These are phyloP conservation scores for Pulveroboletus sp. DNA, from an alignment of 768 basidiomycete genomes.

Conservation along the genomic window DNA sequence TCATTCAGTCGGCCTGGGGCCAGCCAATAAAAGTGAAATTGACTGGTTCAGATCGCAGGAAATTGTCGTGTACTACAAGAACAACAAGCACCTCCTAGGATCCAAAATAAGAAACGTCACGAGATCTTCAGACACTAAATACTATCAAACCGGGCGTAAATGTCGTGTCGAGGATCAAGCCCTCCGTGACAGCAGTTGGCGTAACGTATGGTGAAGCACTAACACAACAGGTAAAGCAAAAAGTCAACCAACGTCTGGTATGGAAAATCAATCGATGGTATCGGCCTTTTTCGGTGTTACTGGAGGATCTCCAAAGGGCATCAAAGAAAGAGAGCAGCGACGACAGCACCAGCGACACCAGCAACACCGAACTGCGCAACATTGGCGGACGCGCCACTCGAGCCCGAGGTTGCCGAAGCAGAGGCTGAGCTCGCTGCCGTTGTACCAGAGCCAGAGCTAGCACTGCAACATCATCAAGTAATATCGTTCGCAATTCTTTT, in stretches of 20 bases:
- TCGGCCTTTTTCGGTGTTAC: slow-evolving; percentile 9
- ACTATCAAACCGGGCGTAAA: slow-evolving; percentile 1
- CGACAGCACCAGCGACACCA: slow-evolving; percentile 33
- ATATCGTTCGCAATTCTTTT: not conserved
- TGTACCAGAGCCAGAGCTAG: slow-evolving; percentile 2
- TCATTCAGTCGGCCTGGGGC: not conserved
- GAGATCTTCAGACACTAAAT: slow-evolving; percentile 2
- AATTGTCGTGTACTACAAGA: slow-evolving; percentile 13
- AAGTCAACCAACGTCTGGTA: slow-evolving; percentile 10
- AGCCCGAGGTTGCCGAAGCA: slow-evolving; percentile 25
- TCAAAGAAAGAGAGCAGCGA: slow-evolving; percentile 39
- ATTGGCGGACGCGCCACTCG: slow-evolving; percentile 38
- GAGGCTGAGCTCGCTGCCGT: slow-evolving; percentile 1
- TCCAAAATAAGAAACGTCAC: slow-evolving; percentile 5
- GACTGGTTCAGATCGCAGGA: slow-evolving; percentile 1
- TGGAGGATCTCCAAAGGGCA: not conserved
- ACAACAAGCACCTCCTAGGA: slow-evolving; percentile 10
- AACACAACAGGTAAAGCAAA: slow-evolving; percentile 3
- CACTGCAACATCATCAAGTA: slow-evolving; percentile 6
- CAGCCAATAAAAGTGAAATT: not conserved
- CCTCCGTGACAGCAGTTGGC: slow-evolving; percentile 1
- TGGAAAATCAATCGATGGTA: slow-evolving; percentile 17
- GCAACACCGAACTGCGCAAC: slow-evolving; percentile 40
- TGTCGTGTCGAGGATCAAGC: not conserved
- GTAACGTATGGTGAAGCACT: slow-evolving; percentile 18